phyloP scores from a whole-genome alignment of 2,329 filamentous ascomycete species.

The Diaporthe velutina region DNA sequence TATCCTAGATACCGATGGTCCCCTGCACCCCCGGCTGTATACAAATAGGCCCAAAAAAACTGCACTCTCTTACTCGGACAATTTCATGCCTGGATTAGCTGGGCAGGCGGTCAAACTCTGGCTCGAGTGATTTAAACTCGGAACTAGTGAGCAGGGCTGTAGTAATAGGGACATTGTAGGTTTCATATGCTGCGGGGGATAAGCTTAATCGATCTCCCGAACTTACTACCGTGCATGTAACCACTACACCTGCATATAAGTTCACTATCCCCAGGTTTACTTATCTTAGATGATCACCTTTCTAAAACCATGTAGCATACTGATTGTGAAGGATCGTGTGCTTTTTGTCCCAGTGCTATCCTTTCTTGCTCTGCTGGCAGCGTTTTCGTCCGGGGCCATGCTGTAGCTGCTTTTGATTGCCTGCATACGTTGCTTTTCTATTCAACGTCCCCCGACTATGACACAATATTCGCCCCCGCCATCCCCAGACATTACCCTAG shows the following conservation, averaged over 20 bases:
- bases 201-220: background rate
- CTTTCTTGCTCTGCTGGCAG: background rate
- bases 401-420: background rate
- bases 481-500: background rate
- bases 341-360: background rate
- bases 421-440: too few species aligned
- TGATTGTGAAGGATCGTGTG: too few species aligned
- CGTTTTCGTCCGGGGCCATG: background rate
- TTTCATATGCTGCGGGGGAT: background rate
- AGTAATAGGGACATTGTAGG: background rate
- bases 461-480: background rate
- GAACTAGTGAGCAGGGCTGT: background rate
- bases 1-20: too few species aligned
- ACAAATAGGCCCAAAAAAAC: background rate
- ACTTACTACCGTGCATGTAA: background rate
- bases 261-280: background rate
- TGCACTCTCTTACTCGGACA: background rate
- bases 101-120: background rate
- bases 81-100: background rate
- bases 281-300: background rate
- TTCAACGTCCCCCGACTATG: background rate
- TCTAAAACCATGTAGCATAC: too few species aligned
- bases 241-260: background rate
- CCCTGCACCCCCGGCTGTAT: background rate
- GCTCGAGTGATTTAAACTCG: background rate